Conservation (phyloP, 1,284 basidiomycete genomes). For the Moesziomyces sp. region DNA sequence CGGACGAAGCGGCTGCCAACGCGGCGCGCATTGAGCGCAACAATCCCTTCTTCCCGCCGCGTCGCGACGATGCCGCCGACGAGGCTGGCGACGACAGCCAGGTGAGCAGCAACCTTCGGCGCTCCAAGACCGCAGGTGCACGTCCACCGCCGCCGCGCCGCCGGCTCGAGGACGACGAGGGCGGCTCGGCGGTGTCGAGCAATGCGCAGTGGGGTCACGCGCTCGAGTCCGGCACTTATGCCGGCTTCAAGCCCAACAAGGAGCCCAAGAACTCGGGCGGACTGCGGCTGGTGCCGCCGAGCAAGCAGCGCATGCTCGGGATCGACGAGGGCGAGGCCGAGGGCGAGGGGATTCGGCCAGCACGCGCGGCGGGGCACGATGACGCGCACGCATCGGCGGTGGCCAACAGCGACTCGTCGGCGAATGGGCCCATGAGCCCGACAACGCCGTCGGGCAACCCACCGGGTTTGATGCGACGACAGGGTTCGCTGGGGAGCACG, state of each 20-base stretch:
- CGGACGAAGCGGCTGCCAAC: conserved; percentile 52
- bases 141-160: conserved; percentile 34
- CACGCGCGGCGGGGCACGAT: conserved; percentile 12
- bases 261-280: conserved; percentile 53
- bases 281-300: conserved; percentile 53
- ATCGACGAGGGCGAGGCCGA: conserved; percentile 26
- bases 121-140: conserved; percentile 48
- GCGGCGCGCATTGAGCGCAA: conserved; percentile 61
- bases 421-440: conserved; percentile 20
- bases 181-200: conserved; percentile 16
- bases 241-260: conserved; percentile 58
- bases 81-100: conserved; percentile 38
- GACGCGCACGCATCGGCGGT: conserved; percentile 1
- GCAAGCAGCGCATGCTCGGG: conserved; percentile 50
- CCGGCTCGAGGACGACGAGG: conserved; percentile 18
- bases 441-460: conserved; percentile 21
- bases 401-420: conserved; percentile 14
- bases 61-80: conserved; percentile 38
- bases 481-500: conserved; percentile 34
- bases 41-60: conserved; percentile 62
- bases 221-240: conserved; percentile 55
- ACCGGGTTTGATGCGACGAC: conserved; percentile 32
- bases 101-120: conserved; percentile 42
- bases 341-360: conserved; percentile 38
- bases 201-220: conserved; percentile 50